These are phyloP conservation scores for Globisporangium solare DNA, from an alignment of 352 stramenopile species.

Conservation along the genomic window DNA sequence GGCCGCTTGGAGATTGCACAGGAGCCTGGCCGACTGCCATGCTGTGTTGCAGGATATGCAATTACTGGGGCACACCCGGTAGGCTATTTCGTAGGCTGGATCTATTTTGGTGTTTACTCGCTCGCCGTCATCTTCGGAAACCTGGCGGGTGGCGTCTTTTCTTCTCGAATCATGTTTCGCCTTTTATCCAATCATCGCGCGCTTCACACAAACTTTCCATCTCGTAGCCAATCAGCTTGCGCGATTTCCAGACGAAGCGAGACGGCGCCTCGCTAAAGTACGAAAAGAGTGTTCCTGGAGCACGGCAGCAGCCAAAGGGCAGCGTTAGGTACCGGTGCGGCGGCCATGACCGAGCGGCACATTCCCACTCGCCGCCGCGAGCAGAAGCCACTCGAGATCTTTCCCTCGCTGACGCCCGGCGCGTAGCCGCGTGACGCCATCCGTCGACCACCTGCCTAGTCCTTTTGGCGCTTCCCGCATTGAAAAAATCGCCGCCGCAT, in stretches of 20 bases:
- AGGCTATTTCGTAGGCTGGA: constrained; percentile 2
- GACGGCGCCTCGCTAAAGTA: constrained; percentile 1
- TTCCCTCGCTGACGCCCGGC: constrained; percentile 9
- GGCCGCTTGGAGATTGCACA: too few species aligned
- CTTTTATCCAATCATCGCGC: neutral
- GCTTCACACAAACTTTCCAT: too few species aligned
- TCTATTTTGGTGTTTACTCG: constrained; percentile 8
- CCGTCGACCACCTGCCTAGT: too few species aligned
- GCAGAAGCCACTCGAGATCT: neutral
- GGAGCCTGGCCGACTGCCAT: neutral
- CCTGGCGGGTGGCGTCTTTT: neutral
- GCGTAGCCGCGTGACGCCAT: constrained; percentile 12
- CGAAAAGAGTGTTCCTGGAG: neutral
- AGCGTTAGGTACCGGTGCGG: constrained; percentile 1
- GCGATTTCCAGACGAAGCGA: neutral
- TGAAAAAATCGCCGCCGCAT: neutral
- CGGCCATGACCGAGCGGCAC: neutral
- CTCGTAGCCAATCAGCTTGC: neutral
- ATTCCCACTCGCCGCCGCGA: constrained; percentile 1
- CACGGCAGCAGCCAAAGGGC: constrained; percentile 2
- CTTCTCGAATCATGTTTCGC: constrained; percentile 2
- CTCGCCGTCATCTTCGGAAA: constrained; percentile 7
- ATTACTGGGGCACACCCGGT: neutral
- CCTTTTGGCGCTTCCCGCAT: too few species aligned
- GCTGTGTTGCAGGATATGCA: constrained; percentile 1